These are phyloP conservation scores for Panellus pusillus DNA, from an alignment of 768 basidiomycete genomes.

Conservation along the genomic window DNA sequence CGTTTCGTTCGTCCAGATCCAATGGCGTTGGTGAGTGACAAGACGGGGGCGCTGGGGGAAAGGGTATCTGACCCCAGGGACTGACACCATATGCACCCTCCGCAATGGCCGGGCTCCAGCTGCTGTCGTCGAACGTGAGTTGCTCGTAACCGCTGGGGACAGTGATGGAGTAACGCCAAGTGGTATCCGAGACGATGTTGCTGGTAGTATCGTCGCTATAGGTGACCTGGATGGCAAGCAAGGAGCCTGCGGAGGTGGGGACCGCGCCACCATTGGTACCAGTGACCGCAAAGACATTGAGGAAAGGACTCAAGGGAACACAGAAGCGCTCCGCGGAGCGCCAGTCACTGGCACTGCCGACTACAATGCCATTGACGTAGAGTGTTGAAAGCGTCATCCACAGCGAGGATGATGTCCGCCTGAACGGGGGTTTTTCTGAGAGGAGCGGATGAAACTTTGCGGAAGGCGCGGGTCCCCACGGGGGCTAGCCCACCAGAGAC, in stretches of 20 bases:
- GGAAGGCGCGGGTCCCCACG: conserved; percentile 27
- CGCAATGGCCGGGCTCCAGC: too few relatives aligned
- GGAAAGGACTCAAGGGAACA: conserved; percentile 25
- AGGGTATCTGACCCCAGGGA: conserved; percentile 11
- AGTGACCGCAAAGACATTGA: conserved; percentile 34
- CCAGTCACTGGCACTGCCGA: conserved; percentile 25
- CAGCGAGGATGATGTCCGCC: conserved; percentile 30
- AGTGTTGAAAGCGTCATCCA: conserved; percentile 32
- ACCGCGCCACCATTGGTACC: conserved; percentile 16
- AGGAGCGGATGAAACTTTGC: conserved; percentile 25
- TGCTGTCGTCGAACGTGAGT: too few relatives aligned
- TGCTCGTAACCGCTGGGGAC: too few relatives aligned
- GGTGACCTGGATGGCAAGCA: conserved; percentile 29
- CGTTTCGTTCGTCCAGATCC: conserved; percentile 35
- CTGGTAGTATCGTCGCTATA: conserved; percentile 31
- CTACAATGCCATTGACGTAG: conserved; percentile 29
- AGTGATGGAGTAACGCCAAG: too few relatives aligned
- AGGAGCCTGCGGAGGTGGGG: conserved; percentile 27
- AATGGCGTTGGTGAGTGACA: conserved; percentile 25
- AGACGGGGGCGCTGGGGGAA: conserved; percentile 19
- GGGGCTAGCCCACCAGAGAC: conserved; percentile 15
- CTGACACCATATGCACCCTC: conserved; percentile 9
- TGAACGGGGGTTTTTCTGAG: conserved; percentile 25
- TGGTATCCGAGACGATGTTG: conserved; percentile 29
- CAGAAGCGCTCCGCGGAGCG: conserved; percentile 27